phyloP scores from a whole-genome alignment of 371 early-diverging fungal species.

The Syncephalastrum racemosum region DNA sequence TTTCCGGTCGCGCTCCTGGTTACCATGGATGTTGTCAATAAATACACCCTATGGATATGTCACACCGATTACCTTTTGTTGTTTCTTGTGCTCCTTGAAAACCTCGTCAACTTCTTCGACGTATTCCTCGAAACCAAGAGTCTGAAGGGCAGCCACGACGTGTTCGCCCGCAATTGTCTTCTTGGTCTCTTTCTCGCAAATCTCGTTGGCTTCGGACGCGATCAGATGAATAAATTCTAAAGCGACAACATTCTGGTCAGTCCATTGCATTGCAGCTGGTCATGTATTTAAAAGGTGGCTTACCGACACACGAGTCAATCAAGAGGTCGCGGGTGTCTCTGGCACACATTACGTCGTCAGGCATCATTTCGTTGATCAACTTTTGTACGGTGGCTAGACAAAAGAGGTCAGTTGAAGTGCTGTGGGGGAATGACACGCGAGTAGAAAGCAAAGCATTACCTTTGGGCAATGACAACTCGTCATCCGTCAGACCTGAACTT shows the following conservation, averaged over 20 bases:
- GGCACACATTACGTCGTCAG: constrained; percentile 83
- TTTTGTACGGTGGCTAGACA: constrained; percentile 93
- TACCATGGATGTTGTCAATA: background rate
- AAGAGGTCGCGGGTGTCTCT: constrained; percentile 96
- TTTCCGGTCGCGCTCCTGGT: constrained; percentile 86
- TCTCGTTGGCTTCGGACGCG: constrained; percentile 94
- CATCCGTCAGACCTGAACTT: constrained; percentile 45
- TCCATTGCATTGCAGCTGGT: no score
- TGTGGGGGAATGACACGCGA: background rate
- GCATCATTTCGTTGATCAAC: constrained; percentile 94
- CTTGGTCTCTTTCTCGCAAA: constrained; percentile 96
- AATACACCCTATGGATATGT: no score
- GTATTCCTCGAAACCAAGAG: constrained; percentile 93
- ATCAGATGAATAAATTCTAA: constrained; percentile 93
- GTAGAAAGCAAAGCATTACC: constrained; percentile 39
- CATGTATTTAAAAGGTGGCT: constrained; percentile 7
- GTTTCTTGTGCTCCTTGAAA: constrained; percentile 86
- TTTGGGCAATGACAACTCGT: constrained; percentile 87
- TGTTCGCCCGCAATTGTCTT: constrained; percentile 99
- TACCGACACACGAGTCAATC: constrained; percentile 93
- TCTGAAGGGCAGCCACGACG: constrained; percentile 87
- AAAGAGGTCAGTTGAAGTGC: no score
- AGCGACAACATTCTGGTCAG: background rate
- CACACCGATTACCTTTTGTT: constrained; percentile 63
- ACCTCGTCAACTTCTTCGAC: constrained; percentile 87